phyloP scores from a whole-genome alignment of 1,139 yeast genomes.

The Magnusiomyces fungicola region DNA sequence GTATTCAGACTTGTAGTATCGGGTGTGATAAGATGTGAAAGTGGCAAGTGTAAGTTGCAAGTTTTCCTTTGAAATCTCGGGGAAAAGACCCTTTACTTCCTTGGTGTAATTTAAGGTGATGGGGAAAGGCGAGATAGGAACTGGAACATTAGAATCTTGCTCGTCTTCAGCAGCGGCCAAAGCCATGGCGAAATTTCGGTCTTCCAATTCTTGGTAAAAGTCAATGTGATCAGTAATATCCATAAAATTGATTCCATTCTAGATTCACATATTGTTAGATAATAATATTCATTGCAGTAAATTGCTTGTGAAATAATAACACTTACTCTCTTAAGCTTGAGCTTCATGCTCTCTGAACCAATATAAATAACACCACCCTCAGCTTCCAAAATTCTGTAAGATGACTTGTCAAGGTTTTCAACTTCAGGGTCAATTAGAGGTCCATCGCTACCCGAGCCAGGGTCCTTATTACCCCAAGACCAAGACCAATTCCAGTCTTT shows the following conservation, averaged over 20 bases:
- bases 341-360: slow-evolving; percentile 1
- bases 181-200: no score
- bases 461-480: no score
- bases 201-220: slow-evolving; percentile 8
- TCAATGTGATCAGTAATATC: slow-evolving; percentile 15
- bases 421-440: no score
- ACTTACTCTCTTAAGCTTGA: slow-evolving; percentile 1
- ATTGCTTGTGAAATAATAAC: background rate
- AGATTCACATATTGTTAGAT: background rate
- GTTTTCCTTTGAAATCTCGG: slow-evolving; percentile 2
- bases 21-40: slow-evolving; percentile 56
- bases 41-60: slow-evolving; percentile 7
- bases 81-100: slow-evolving; percentile 3
- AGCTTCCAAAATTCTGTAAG: slow-evolving; percentile 3
- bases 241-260: slow-evolving; percentile 11
- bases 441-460: no score
- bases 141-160: background rate
- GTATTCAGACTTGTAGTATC: slow-evolving; percentile 66
- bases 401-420: no score
- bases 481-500: no score
- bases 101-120: slow-evolving; percentile 1
- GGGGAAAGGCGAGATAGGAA: slow-evolving; percentile 4
- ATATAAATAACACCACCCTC: background rate
- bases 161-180: background rate
- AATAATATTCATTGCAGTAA: background rate